A percentile compares a stretch with the other conserved stretches of the same genome.
Conservation (phyloP, 768 basidiomycete genomes). For the Tricholoma bakamatsutake region DNA sequence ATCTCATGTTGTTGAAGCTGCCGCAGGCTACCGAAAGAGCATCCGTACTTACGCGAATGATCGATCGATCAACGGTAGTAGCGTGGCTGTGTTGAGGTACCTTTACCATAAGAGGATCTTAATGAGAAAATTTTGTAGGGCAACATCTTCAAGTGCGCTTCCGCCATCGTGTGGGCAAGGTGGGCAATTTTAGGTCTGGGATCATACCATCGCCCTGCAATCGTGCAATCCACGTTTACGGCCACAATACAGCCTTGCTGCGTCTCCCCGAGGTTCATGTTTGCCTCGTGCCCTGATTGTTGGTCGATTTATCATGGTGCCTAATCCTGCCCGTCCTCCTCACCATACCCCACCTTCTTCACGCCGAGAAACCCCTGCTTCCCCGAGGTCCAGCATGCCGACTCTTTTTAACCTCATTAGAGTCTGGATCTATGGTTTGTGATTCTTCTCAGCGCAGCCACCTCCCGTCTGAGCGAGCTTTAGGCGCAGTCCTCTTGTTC, state of each 20-base stretch:
- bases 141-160: background rate
- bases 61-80: background rate
- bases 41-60: background rate
- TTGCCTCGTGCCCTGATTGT: slow-evolving; percentile 41
- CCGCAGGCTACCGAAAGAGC: background rate
- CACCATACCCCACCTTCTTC: slow-evolving; percentile 14
- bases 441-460: slow-evolving; percentile 1
- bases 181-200: background rate
- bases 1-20: background rate
- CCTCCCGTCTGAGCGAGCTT: slow-evolving; percentile 1
- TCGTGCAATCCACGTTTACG: slow-evolving; percentile 8
- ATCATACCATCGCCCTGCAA: background rate
- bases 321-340: slow-evolving; percentile 22
- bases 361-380: slow-evolving; percentile 12
- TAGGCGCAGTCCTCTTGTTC: slow-evolving; percentile 66
- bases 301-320: slow-evolving; percentile 38
- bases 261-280: slow-evolving; percentile 27
- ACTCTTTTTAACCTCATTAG: slow-evolving; percentile 68
- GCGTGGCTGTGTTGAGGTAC: background rate
- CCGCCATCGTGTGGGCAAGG: background rate
- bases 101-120: background rate
- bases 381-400: slow-evolving; percentile 49
- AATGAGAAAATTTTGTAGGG: background rate
- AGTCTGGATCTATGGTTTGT: slow-evolving; percentile 60
- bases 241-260: slow-evolving; percentile 7